phyloP scores from a whole-genome alignment of 768 basidiomycete species.

The Boletus eberwhitei region DNA sequence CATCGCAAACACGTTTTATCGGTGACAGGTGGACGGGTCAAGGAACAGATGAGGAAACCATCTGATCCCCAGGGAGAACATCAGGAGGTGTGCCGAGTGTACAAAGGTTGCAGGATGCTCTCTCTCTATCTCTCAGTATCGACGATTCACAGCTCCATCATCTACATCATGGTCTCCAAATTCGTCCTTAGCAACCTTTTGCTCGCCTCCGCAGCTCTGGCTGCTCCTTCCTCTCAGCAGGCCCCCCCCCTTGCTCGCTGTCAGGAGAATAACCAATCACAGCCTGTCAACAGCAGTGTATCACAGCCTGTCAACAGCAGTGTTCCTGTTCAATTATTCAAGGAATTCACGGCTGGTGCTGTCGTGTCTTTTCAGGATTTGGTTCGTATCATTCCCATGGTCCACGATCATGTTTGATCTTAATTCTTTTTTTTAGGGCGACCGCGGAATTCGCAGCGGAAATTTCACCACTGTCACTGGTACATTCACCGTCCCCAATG shows the following conservation, averaged over 20 bases:
- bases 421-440: too few species aligned
- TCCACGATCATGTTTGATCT: not conserved
- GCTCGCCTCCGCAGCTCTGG: conserved; percentile 17
- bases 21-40: too few species aligned
- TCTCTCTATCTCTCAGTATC: not conserved
- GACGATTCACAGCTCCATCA: not conserved
- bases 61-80: not conserved
- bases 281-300: not conserved
- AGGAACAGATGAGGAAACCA: too few species aligned
- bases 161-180: conserved; percentile 17
- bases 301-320: too few species aligned
- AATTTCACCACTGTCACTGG: conserved; percentile 18
- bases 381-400: conserved; percentile 4
- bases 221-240: conserved; percentile 12
- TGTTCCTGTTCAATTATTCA: too few species aligned
- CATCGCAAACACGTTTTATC: too few species aligned
- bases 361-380: not conserved
- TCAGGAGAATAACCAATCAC: conserved; percentile 11
- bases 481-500: conserved; percentile 22
- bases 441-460: too few species aligned
- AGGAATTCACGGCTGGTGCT: too few species aligned
- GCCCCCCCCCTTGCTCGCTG: conserved; percentile 12
- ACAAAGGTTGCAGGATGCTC: conserved; percentile 9
- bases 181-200: conserved; percentile 13
- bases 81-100: not conserved